Evolutionary conservation across 805 yeast species (phyloP).

Genomic region (Zygotorulaspora danielsina): DNA sequence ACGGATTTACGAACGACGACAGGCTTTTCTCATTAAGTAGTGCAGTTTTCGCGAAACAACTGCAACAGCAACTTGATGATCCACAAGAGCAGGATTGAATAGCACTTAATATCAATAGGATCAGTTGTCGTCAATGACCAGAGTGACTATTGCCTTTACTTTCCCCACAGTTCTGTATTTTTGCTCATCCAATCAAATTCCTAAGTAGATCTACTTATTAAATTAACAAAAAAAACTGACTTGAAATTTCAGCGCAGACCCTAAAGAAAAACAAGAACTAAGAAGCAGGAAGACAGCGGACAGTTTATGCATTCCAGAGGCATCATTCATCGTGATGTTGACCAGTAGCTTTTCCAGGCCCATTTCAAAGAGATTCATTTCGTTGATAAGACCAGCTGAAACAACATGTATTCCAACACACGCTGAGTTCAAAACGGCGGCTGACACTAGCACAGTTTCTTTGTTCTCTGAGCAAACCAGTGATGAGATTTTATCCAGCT

Average conservation of each 20-base stretch:
- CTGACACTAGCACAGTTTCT: slow-evolving; percentile 18
- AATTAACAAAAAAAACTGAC: background rate
- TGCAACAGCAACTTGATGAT: slow-evolving; percentile 39
- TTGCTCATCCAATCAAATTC: background rate
- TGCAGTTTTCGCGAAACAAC: slow-evolving; percentile 59
- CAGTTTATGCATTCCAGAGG: too few species aligned
- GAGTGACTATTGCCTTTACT: too few species aligned
- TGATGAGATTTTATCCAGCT: slow-evolving; percentile 8
- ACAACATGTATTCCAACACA: slow-evolving; percentile 22
- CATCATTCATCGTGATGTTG: too few species aligned
- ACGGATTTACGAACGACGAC: slow-evolving; percentile 62
- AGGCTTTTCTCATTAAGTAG: slow-evolving; percentile 76
- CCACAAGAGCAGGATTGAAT: slow-evolving; percentile 10
- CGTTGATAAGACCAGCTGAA: slow-evolving; percentile 21
- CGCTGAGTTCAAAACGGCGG: slow-evolving; percentile 15
- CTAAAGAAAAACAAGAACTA: too few species aligned
- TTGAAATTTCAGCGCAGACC: background rate
- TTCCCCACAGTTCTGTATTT: too few species aligned
- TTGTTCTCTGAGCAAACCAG: slow-evolving; percentile 12
- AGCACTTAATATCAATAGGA: too few species aligned
- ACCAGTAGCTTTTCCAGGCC: too few species aligned
- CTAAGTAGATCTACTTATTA: too few species aligned
- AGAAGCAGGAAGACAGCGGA: too few species aligned
- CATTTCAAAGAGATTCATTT: slow-evolving; percentile 17
- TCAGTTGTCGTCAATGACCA: too few species aligned